Base-by-base conservation (phyloP, 257 asterid species). In the Handroanthus guayacan region DNA sequence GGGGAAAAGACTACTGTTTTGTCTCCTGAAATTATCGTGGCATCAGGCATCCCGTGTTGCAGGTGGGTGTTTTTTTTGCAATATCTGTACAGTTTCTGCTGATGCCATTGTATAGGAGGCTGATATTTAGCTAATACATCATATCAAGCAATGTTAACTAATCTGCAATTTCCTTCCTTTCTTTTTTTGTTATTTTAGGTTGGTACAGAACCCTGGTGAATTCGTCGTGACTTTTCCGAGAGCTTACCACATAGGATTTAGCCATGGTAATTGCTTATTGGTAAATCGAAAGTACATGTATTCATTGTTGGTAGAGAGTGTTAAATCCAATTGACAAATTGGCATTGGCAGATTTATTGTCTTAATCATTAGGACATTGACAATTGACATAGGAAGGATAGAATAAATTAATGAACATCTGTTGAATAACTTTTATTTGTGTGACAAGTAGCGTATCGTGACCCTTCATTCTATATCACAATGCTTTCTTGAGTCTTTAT, bases 151-250 rank as follows among this genome's bases (percentile, higher is more conserved):
- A 74, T 69, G 37, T 74, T 66, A 57, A 47, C 84, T 87, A 81
- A 87, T 67, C 37, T 64, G 67, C 61, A 67, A 61, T 17, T 78
- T 76, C 43, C n/a, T n/a, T n/a, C n/a, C n/a, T n/a, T n/a, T n/a
- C n/a, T n/a, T n/a, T n/a, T 66, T 79, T 11, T 71, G 38, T 45
- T 2, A 39, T 81, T 80, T 71, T 78, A 95, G 99, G 97, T 83
- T 95, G 87, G 95, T 95, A 76, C 99, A 95, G 89, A 83, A 95
- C 75, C 98, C 98, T 85, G 99, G 99, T 77, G 99, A 95, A 81
- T 95, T 89, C 80, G 97, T 95, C 14, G 97, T 95, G 82, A 95
- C 99, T 75, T 95, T 95, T 79, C 99, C 99, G 11, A 90, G 99
- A 92, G 98, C 99, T 47, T 95, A 95, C 84, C 99, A 95, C 81